Evolutionary conservation across 106 monocot genomes (phyloP), one percentile per base, ranked within the genome.

Genomic region (Posidonia australis): DNA sequence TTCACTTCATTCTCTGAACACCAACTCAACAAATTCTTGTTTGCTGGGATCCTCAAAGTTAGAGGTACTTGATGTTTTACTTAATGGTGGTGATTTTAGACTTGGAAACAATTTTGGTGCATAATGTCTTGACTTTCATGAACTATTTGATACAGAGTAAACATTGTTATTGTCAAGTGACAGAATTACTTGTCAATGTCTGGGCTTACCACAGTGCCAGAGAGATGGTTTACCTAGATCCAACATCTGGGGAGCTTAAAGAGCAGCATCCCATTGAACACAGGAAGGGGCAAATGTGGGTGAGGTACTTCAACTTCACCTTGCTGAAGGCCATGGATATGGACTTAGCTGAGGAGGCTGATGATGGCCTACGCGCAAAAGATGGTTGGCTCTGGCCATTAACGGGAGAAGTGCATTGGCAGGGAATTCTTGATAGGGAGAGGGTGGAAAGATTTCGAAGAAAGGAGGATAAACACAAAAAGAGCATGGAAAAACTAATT

Each of bases 201-300:
- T 96, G 96, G 96, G 90, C 87, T 54, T 96, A 86, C 65, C 96
- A 96, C 67, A 96, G 90, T 62, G 86, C 77, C 43, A 82, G 84
- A 69, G 84, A 51, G 70, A 89, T 96, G 82, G 68, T 90, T 48
- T 90, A 96, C 68, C 47, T 96, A 1, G 55, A 96, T 19, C 96
- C 96, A 44, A 6, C 42, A 18, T 71, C 81, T 5, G 96, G 90
- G 5, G 66, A 78, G 54, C 76, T 87, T 6, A 49, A 51, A 29
- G 96, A 96, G 51, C 84, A 84, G 53, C 84, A 96, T 51, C 90
- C 80, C 23, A 21, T 84, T 13, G 77, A 68, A 21, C 51, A 70
- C 2, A 77, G 94, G 46, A 75, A 47, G 44, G 89, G 79, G 25
- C 62, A 58, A 18, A 87, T 90, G 84, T 96, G 96, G 96, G 66